Evolutionary conservation across 352 stramenopile genomes (phyloP).

Genomic region (Thalassiosira delicatula): DNA sequence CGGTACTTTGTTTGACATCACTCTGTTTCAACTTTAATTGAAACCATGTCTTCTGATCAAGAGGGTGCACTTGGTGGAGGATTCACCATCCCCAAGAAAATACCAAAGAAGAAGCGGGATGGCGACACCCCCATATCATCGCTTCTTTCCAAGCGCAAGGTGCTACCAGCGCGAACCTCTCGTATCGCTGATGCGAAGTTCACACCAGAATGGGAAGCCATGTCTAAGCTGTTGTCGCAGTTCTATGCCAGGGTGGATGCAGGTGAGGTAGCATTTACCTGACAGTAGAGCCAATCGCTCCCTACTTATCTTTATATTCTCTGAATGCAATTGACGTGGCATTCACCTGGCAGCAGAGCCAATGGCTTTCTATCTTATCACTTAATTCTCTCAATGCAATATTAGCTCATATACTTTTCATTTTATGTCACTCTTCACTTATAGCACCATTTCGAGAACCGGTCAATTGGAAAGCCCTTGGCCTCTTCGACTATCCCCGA

Average conservation of each 20-base stretch:
- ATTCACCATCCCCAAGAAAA: conserved; percentile 67
- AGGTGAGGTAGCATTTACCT: conserved; percentile 18
- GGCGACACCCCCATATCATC: conserved; percentile 3
- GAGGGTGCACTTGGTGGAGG: conserved; percentile 10
- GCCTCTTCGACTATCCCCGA: conserved; percentile 85
- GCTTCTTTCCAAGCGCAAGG: conserved; percentile 26
- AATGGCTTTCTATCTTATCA: conserved; percentile 1
- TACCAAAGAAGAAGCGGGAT: conserved; percentile 45
- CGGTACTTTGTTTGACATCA: too few relatives aligned
- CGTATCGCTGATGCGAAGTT: conserved; percentile 13
- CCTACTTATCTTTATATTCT: neutral
- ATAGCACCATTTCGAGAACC: conserved; percentile 76
- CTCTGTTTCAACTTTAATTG: too few relatives aligned
- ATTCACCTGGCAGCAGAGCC: too few relatives aligned
- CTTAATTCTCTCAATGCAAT: conserved; percentile 1
- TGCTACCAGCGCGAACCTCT: conserved; percentile 42
- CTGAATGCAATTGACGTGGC: too few relatives aligned
- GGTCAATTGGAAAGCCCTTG: conserved; percentile 80
- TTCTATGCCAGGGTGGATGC: conserved; percentile 29
- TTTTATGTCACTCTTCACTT: conserved; percentile 2
- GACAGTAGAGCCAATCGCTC: too few relatives aligned
- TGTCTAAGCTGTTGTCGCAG: conserved; percentile 30
- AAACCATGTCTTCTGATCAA: conserved; percentile 49
- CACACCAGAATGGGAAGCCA: conserved; percentile 29
- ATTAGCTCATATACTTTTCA: conserved; percentile 2